A percentile compares a stretch with the other conserved stretches of the same genome.
phyloP scores from a whole-genome alignment of 108 stramenopile species.

The Cyclostephanos tholiformis region DNA sequence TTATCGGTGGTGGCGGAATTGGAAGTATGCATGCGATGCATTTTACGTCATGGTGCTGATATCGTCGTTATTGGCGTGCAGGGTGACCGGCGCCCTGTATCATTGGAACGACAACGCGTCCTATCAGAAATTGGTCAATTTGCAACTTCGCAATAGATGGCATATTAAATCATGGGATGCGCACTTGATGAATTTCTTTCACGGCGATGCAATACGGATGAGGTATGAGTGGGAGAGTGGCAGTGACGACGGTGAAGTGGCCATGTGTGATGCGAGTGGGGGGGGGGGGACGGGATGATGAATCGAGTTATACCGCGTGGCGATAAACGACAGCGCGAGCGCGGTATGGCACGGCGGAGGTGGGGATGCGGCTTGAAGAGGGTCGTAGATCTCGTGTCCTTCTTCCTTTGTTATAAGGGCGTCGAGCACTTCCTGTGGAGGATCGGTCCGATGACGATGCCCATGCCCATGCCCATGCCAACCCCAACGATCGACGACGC shows the following conservation, averaged over 20 bases:
- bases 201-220: background rate
- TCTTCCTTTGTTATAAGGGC: slow-evolving; percentile 16
- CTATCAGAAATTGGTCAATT: background rate
- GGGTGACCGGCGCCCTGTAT: slow-evolving; percentile 3
- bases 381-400: slow-evolving; percentile 5
- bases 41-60: slow-evolving; percentile 1
- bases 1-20: no score
- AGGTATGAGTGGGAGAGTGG: background rate
- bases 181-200: slow-evolving; percentile 7
- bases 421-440: slow-evolving; percentile 11
- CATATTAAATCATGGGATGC: background rate
- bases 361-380: background rate
- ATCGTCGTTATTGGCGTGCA: background rate
- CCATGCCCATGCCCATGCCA: no score
- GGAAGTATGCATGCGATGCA: no score
- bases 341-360: no score
- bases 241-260: no score
- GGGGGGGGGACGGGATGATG: no score
- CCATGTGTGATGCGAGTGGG: no score
- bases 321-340: background rate
- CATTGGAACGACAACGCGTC: slow-evolving; percentile 11
- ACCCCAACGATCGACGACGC: no score
- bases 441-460: no score
- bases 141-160: slow-evolving; percentile 12
- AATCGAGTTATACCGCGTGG: background rate